A percentile compares a stretch with the other conserved stretches of the same genome.
These are phyloP conservation scores for Colletotrichum sp. DNA, from an alignment of 2,329 filamentous ascomycete species.

Conservation along the genomic window DNA sequence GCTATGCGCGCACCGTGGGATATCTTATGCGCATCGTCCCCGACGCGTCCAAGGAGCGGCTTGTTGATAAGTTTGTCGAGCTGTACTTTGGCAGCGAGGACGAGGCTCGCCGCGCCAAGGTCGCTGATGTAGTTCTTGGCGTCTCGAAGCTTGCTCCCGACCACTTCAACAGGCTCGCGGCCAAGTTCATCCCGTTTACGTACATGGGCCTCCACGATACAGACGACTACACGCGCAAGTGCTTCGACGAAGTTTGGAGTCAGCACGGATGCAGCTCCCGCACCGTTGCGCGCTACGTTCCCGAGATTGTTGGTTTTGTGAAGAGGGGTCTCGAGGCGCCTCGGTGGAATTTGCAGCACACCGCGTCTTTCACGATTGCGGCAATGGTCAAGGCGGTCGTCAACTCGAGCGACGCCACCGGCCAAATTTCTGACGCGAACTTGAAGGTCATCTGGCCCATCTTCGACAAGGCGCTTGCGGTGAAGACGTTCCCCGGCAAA, in stretches of 20 bases:
- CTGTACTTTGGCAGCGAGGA: constrained; percentile 87
- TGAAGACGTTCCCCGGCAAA: constrained; percentile 95
- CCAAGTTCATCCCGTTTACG: constrained; percentile 80
- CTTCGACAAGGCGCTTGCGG: constrained; percentile 78
- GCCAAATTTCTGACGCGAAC: constrained; percentile 63
- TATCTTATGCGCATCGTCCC: constrained; percentile 75
- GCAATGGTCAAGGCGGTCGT: constrained; percentile 73
- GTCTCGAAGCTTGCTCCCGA: constrained; percentile 89
- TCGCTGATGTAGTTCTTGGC: constrained; percentile 83
- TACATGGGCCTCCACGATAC: constrained; percentile 89
- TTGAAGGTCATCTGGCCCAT: constrained; percentile 78
- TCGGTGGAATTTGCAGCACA: constrained; percentile 91
- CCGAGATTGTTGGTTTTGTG: constrained; percentile 78
- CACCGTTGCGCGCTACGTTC: constrained; percentile 81
- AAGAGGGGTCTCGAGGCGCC: constrained; percentile 75
- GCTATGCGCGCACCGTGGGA: constrained; percentile 85
- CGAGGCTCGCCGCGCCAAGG: constrained; percentile 73
- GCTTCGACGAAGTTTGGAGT: constrained; percentile 86
- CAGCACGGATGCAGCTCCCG: constrained; percentile 88
- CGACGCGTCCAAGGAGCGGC: constrained; percentile 53
- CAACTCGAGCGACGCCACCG: constrained; percentile 59
- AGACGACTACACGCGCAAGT: constrained; percentile 77
- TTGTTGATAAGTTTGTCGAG: constrained; percentile 61
- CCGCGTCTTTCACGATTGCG: constrained; percentile 80
- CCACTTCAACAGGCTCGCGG: constrained; percentile 79